Base-by-base conservation (phyloP, 2,329 filamentous ascomycete species). In the Dichotomopilus funicola region DNA sequence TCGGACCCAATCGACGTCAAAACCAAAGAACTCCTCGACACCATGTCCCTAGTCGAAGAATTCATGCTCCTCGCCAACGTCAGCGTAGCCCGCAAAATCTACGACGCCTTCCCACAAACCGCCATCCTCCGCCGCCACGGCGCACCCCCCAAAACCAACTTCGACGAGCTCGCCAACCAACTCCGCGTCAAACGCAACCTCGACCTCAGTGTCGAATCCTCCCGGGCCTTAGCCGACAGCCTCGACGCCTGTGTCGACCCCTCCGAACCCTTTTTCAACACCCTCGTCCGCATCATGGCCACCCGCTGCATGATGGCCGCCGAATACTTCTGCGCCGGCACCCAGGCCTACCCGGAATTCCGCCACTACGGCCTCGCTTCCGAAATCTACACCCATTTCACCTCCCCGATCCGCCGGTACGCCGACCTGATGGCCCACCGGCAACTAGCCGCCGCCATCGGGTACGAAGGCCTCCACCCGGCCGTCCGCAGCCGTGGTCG, bases 51-150 rank as follows among this genome's bases (percentile, higher is more conserved):
- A 5, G 95, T 99, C 34, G 94, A 99, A 69, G 94, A 99, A 70
- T 97, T 99, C 78, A 99, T 99, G 94, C 78, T 99, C 67, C 88
- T 97, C 70, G 95, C 94, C 77, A 99, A 99, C 74, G 91, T 90
- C 67, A 92, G 87, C 63, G 95, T 99, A 35, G 94, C 92, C 6
- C 81, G 85, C 62, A 92, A 90, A 71, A 95, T 95, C 67, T 90
- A 95, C 74, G 82, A 88, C 49, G 85, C 91, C 2, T 97, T 96
- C 72, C 92, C 94, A 0, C 92, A 99, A 72, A 97, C 91, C 0
- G 94, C 94, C 49, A 85, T 99, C 64, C 83, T 99, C 12, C 89
- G 92, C 60, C 88, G 94, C 56, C 94, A 99, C 78, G 91, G 82
- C 13, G 85, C 92, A 11, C 94, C 95, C 3, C 94, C 94, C 6